A percentile compares a stretch with the other conserved stretches of the same genome.
These are phyloP conservation scores for Lobosporangium transversale DNA, from an alignment of 192 early-diverging fungal species.

Conservation along the genomic window DNA sequence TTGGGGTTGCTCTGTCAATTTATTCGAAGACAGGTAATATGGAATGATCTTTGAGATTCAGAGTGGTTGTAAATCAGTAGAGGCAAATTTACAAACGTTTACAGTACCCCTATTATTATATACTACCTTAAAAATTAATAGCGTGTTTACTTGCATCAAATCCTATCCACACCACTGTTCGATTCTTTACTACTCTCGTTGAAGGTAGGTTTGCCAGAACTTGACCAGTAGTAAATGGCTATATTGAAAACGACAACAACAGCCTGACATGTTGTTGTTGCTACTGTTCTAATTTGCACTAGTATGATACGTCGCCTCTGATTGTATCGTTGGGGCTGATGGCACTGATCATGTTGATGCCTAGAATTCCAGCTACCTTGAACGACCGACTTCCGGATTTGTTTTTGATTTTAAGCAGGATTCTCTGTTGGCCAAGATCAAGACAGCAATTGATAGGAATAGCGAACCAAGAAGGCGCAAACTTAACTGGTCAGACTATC, in stretches of 20 bases:
- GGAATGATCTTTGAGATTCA: no score
- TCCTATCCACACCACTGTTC: slow-evolving; percentile 63
- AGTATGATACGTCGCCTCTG: slow-evolving; percentile 63
- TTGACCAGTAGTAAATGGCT: background rate
- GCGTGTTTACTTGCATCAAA: slow-evolving; percentile 63
- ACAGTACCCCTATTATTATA: no score
- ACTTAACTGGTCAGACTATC: slow-evolving; percentile 38
- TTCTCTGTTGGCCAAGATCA: slow-evolving; percentile 62
- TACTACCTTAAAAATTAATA: no score
- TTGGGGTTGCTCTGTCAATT: slow-evolving; percentile 61
- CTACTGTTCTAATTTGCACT: background rate
- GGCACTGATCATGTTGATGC: slow-evolving; percentile 64
- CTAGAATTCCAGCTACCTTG: slow-evolving; percentile 58
- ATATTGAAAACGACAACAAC: background rate
- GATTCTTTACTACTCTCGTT: slow-evolving; percentile 58
- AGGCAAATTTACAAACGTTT: no score
- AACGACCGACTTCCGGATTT: slow-evolving; percentile 56
- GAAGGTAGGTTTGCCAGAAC: slow-evolving; percentile 50
- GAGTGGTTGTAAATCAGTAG: no score
- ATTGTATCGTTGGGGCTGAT: slow-evolving; percentile 62
- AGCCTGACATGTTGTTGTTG: background rate
- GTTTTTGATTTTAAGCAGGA: slow-evolving; percentile 62
- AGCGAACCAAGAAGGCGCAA: slow-evolving; percentile 14
- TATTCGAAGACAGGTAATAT: slow-evolving; percentile 57
- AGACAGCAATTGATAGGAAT: slow-evolving; percentile 53